Percentiles rank a stretch among this genome's conserved stretches.
Evolutionary conservation across 441 rosid species (phyloP).

Genomic region (Erysimum cheiri): DNA sequence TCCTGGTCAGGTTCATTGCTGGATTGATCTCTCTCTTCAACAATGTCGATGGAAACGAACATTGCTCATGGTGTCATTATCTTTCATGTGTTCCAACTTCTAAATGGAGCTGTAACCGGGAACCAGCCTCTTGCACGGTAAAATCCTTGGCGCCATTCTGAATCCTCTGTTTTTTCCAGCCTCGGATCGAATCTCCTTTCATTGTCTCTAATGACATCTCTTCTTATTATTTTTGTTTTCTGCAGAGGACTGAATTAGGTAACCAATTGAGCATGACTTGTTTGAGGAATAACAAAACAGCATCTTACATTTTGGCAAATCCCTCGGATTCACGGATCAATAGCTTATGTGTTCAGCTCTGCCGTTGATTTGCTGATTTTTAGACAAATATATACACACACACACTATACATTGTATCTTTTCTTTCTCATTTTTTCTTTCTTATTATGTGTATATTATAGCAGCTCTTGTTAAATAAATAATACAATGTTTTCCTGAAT

Average conservation of each 20-base stretch:
- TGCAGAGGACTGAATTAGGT: constrained; percentile 67
- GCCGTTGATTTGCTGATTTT: constrained; percentile 51
- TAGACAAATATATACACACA: background rate
- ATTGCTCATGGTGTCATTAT: constrained; percentile 94
- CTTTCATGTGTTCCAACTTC: constrained; percentile 88
- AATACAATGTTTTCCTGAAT: constrained; percentile 1
- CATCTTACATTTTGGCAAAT: constrained; percentile 54
- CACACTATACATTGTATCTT: constrained; percentile 20
- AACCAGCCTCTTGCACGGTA: constrained; percentile 74
- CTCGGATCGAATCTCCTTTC: background rate
- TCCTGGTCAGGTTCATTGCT: constrained; percentile 57
- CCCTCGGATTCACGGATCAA: constrained; percentile 59
- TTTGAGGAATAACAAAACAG: constrained; percentile 63
- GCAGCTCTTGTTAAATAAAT: constrained; percentile 15
- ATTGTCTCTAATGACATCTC: background rate
- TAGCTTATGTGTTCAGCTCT: constrained; percentile 52
- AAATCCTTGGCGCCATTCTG: constrained; percentile 9
- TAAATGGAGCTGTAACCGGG: constrained; percentile 77
- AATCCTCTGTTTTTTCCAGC: background rate
- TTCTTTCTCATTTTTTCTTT: constrained; percentile 16
- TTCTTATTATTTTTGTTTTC: background rate
- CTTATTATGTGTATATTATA: constrained; percentile 27
- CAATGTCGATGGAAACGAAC: constrained; percentile 81
- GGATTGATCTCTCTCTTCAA: constrained; percentile 70
- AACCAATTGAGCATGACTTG: constrained; percentile 78